Evolutionary conservation across 2,329 filamentous ascomycete species (phyloP).

Genomic region (Colletotrichum lindemuthianum): DNA sequence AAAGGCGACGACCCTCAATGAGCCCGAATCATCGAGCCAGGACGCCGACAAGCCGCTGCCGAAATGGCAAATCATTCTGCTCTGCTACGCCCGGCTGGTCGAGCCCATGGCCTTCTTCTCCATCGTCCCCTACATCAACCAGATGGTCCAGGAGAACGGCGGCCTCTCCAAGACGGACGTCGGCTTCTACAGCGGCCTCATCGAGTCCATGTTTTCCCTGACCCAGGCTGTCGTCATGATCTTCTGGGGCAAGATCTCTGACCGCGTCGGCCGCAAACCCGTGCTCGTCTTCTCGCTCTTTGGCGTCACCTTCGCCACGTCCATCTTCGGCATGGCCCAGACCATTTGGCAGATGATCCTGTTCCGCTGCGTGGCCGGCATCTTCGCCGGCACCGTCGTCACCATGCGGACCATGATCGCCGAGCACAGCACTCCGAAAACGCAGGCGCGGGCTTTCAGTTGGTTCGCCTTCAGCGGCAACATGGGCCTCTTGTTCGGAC

Average conservation of each 20-base stretch:
- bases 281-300: conserved; percentile 73
- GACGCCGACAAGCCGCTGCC: conserved; percentile 22
- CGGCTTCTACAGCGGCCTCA: conserved; percentile 82
- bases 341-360: conserved; percentile 79
- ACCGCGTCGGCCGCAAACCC: conserved; percentile 77
- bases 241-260: conserved; percentile 71
- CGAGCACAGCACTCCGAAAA: conserved; percentile 75
- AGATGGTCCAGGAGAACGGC: conserved; percentile 78
- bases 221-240: conserved; percentile 84
- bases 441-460: conserved; percentile 78
- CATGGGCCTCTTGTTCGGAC: conserved; percentile 77
- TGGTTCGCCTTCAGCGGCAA: conserved; percentile 82
- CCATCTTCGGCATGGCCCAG: conserved; percentile 74
- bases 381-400: conserved; percentile 79
- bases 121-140: conserved; percentile 83
- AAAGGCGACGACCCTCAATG: conserved; percentile 19
- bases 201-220: conserved; percentile 77
- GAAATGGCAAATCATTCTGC: conserved; percentile 70
- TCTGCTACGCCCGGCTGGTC: conserved; percentile 78
- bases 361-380: conserved; percentile 75
- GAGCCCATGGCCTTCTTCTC: conserved; percentile 86
- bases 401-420: conserved; percentile 81
- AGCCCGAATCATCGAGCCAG: conserved; percentile 4
- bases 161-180: conserved; percentile 71
- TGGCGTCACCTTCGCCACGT: conserved; percentile 69